Conservation (phyloP, 495 filamentous ascomycete genomes). For the Talaromyces proteolyticus region DNA sequence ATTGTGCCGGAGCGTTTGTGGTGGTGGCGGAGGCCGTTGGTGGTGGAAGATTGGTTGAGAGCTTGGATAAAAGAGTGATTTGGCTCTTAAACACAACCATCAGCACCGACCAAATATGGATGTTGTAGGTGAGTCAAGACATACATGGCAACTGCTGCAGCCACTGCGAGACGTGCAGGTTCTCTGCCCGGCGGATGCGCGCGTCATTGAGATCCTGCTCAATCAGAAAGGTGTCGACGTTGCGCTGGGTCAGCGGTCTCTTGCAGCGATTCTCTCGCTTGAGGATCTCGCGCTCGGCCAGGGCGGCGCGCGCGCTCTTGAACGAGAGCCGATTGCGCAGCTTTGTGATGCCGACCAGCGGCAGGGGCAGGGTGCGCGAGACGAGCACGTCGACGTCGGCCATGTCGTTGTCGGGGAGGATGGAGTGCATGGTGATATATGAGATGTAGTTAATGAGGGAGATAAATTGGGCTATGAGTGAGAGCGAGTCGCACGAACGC, state of each 20-base stretch:
- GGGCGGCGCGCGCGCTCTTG: constrained; percentile 28
- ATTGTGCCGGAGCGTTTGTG: no score
- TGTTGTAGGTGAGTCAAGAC: not conserved
- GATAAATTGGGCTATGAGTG: not conserved
- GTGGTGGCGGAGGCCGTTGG: no score
- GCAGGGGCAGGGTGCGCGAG: not conserved
- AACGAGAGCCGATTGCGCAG: constrained; percentile 29
- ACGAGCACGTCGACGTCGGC: not conserved
- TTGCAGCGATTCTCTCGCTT: constrained; percentile 36
- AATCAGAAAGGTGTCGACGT: constrained; percentile 38
- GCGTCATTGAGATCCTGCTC: constrained; percentile 46
- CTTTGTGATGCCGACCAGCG: constrained; percentile 21
- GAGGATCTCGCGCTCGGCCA: constrained; percentile 34
- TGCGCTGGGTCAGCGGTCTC: constrained; percentile 35
- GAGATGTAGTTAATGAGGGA: not conserved
- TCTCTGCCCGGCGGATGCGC: constrained; percentile 47
- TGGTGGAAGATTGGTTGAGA: no score
- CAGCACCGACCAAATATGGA: not conserved
- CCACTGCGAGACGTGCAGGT: constrained; percentile 66
- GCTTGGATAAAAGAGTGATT: no score
- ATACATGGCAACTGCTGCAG: constrained; percentile 52
- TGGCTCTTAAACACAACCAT: no score
- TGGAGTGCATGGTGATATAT: not conserved
- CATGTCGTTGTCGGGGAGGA: not conserved
- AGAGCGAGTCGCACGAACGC: no score